Percentiles rank a stretch among this genome's conserved stretches.
Evolutionary conservation across 768 basidiomycete genomes (phyloP).

Genomic region (Leccinum obscurum): DNA sequence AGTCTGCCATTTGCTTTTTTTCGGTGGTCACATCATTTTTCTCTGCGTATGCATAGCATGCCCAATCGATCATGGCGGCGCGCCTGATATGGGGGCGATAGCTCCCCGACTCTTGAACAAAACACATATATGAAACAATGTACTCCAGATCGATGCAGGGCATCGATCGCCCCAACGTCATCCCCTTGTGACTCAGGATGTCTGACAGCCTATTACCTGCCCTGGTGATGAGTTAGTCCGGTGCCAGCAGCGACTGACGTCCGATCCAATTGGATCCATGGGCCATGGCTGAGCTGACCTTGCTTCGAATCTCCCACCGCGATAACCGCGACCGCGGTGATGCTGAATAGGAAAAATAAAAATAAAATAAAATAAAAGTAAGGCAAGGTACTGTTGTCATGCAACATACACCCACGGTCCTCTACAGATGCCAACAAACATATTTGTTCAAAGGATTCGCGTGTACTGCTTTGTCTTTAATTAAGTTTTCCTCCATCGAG

Average conservation of each 20-base stretch:
- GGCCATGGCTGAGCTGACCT: background rate
- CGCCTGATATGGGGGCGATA: background rate
- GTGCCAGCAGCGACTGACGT: background rate
- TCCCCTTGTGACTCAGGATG: background rate
- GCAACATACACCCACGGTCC: conserved; percentile 1
- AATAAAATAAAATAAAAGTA: background rate
- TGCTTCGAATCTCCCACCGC: background rate
- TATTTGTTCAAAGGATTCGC: background rate
- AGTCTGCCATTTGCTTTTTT: background rate
- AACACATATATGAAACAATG: background rate
- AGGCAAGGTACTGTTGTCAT: conserved; percentile 16
- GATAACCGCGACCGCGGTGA: conserved; percentile 7
- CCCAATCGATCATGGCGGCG: background rate
- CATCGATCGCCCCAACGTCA: conserved; percentile 2
- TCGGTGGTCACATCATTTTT: background rate
- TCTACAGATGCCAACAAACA: conserved; percentile 13
- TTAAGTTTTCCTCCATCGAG: background rate
- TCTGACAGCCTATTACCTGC: background rate
- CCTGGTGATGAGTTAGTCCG: background rate
- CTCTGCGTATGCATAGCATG: background rate
- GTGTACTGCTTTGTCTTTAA: background rate
- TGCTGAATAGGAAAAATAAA: background rate
- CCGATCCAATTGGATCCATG: background rate
- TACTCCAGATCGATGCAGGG: conserved; percentile 1
- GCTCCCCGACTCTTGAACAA: background rate